Conservation (phyloP, 805 yeast genomes). For the Candida stauntonica region DNA sequence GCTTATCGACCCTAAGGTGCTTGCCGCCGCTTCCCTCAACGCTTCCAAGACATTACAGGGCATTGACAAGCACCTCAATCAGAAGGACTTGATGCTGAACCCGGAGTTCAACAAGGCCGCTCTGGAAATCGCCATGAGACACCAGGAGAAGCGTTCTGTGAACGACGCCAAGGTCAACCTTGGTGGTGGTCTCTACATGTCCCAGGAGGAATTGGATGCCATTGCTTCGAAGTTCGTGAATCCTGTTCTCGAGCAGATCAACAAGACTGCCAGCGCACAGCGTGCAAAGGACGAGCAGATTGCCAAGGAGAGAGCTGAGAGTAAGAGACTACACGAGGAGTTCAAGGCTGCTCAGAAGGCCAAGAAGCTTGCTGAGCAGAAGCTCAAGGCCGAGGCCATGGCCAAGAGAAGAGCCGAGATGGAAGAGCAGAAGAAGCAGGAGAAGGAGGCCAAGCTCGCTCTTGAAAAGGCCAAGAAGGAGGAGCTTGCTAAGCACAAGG, state of each 20-base stretch:
- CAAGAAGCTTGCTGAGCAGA: slow-evolving; percentile 39
- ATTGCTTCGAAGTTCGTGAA: slow-evolving; percentile 76
- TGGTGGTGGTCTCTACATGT: slow-evolving; percentile 85
- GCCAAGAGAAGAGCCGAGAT: slow-evolving; percentile 31
- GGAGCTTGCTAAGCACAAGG: slow-evolving; percentile 31
- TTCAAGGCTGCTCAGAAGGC: slow-evolving; percentile 37
- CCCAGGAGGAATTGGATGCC: slow-evolving; percentile 68
- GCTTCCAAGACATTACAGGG: slow-evolving; percentile 38
- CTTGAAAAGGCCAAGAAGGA: slow-evolving; percentile 31
- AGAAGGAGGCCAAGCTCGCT: slow-evolving; percentile 28
- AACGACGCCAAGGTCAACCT: slow-evolving; percentile 56
- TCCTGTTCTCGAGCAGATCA: slow-evolving; percentile 77
- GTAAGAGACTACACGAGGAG: slow-evolving; percentile 36
- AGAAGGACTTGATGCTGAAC: slow-evolving; percentile 37
- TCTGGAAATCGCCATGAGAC: slow-evolving; percentile 68
- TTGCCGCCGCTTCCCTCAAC: slow-evolving; percentile 47
- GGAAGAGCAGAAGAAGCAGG: slow-evolving; percentile 30
- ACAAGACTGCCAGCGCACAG: slow-evolving; percentile 64
- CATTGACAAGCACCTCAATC: slow-evolving; percentile 38
- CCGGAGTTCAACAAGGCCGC: slow-evolving; percentile 69
- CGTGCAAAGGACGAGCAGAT: slow-evolving; percentile 50
- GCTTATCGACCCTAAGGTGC: slow-evolving; percentile 38
- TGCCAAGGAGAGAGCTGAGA: slow-evolving; percentile 33
- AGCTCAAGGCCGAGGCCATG: slow-evolving; percentile 45
- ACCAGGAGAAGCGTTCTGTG: slow-evolving; percentile 50